Percentiles rank a stretch among this genome's conserved stretches.
phyloP scores from a whole-genome alignment of 768 basidiomycete species.

The Phylloporus rhodoxanthus region DNA sequence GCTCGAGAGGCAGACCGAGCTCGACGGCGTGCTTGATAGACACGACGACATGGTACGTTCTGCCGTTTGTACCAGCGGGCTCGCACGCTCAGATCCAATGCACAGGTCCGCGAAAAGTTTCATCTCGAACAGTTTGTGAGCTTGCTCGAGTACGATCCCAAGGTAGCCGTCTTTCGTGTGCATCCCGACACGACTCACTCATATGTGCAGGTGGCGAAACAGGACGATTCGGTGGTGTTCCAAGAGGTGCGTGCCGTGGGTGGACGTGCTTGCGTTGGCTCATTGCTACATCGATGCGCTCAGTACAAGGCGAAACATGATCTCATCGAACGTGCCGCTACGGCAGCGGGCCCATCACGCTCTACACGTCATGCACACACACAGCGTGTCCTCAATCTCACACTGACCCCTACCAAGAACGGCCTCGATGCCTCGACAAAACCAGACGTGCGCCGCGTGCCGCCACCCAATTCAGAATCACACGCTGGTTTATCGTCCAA shows the following conservation, averaged over 20 bases:
- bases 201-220: constrained; percentile 54
- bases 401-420: constrained; percentile 20
- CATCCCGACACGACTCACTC: constrained; percentile 1
- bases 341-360: constrained; percentile 45
- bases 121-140: constrained; percentile 80
- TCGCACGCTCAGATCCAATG: background rate
- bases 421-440: constrained; percentile 7
- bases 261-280: background rate
- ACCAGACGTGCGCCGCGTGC: constrained; percentile 8
- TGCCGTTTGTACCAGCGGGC: background rate
- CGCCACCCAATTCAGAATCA: constrained; percentile 1
- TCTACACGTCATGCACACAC: constrained; percentile 56
- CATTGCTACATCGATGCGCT: constrained; percentile 1
- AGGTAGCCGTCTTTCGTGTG: constrained; percentile 43
- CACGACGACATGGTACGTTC: constrained; percentile 70
- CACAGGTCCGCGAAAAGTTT: constrained; percentile 78
- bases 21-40: constrained; percentile 52
- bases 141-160: constrained; percentile 72
- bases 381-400: constrained; percentile 46
- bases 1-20: constrained; percentile 50
- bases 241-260: constrained; percentile 48
- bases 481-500: constrained; percentile 18
- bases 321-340: constrained; percentile 44
- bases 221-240: constrained; percentile 68
- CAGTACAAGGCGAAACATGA: constrained; percentile 62